phyloP scores from a whole-genome alignment of 1,284 basidiomycete species.

The Cryptococcus sp. region DNA sequence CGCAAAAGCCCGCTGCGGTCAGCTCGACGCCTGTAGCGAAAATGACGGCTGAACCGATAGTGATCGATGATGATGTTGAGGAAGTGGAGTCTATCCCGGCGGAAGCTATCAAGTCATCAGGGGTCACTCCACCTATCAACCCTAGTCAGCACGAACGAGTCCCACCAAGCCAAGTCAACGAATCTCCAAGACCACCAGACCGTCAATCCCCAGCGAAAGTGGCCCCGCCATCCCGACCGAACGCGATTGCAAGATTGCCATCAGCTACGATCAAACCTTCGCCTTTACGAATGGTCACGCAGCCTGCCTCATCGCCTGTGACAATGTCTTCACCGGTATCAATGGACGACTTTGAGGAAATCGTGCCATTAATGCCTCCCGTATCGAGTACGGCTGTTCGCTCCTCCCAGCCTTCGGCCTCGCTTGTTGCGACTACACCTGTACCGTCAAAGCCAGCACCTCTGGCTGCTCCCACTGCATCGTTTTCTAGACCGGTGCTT shows the following conservation, averaged over 20 bases:
- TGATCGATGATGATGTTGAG: constrained; percentile 21
- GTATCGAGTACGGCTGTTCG: too few species aligned
- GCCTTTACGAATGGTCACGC: constrained; percentile 13
- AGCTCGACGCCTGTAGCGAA: not conserved
- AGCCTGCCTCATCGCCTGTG: constrained; percentile 17
- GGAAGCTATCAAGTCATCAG: not conserved
- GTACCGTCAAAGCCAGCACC: too few species aligned
- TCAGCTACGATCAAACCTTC: constrained; percentile 16
- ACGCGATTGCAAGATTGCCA: constrained; percentile 4
- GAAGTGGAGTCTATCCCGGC: constrained; percentile 5
- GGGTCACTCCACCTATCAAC: not conserved
- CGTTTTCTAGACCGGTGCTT: too few species aligned
- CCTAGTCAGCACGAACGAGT: not conserved
- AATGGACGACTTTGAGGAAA: too few species aligned
- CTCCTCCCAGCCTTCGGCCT: too few species aligned
- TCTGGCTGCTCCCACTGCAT: too few species aligned
- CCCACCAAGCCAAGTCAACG: not conserved
- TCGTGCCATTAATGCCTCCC: too few species aligned
- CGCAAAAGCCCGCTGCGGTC: too few species aligned
- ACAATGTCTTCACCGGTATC: too few species aligned
- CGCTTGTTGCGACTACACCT: too few species aligned
- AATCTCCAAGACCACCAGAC: not conserved
- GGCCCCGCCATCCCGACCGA: not conserved
- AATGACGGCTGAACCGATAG: constrained; percentile 10
- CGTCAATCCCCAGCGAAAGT: not conserved